These are phyloP conservation scores for Paraphoma chrysanthemicola DNA, from an alignment of 2,329 filamentous ascomycete species.

Conservation along the genomic window DNA sequence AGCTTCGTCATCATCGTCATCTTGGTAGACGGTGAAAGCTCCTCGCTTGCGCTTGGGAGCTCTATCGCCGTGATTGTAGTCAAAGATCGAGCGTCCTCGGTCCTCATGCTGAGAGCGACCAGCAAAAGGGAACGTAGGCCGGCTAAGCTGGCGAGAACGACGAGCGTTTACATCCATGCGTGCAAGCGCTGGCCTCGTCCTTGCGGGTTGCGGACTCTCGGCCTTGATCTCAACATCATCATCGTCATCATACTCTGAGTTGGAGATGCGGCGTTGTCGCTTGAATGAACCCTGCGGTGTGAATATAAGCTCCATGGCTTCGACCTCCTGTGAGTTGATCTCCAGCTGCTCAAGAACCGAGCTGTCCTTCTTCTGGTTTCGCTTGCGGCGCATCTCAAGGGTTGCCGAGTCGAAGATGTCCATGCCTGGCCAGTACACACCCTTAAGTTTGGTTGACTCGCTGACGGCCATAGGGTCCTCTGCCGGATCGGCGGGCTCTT, in stretches of 20 bases:
- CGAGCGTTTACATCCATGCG: conserved; percentile 42
- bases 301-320: conserved; percentile 71
- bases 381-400: conserved; percentile 72
- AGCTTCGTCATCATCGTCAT: conserved; percentile 45
- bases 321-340: conserved; percentile 67
- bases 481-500: conserved; percentile 30
- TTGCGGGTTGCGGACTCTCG: conserved; percentile 40
- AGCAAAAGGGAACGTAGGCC: conserved; percentile 25
- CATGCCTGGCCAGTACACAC: conserved; percentile 79
- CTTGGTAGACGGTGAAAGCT: conserved; percentile 51
- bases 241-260: conserved; percentile 49
- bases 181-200: conserved; percentile 37
- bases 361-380: conserved; percentile 80
- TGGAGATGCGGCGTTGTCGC: conserved; percentile 54
- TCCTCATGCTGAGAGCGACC: conserved; percentile 38
- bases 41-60: conserved; percentile 41
- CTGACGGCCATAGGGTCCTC: conserved; percentile 38
- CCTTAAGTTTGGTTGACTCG: conserved; percentile 67
- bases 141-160: conserved; percentile 39
- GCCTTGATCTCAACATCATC: conserved; percentile 47
- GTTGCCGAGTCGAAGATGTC: conserved; percentile 81
- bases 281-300: conserved; percentile 52
- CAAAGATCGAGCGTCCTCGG: conserved; percentile 38
- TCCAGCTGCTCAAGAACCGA: conserved; percentile 73
- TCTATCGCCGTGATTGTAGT: conserved; percentile 33